Evolutionary conservation across 768 basidiomycete species (phyloP).

Genomic region (Termitomyces sp.): DNA sequence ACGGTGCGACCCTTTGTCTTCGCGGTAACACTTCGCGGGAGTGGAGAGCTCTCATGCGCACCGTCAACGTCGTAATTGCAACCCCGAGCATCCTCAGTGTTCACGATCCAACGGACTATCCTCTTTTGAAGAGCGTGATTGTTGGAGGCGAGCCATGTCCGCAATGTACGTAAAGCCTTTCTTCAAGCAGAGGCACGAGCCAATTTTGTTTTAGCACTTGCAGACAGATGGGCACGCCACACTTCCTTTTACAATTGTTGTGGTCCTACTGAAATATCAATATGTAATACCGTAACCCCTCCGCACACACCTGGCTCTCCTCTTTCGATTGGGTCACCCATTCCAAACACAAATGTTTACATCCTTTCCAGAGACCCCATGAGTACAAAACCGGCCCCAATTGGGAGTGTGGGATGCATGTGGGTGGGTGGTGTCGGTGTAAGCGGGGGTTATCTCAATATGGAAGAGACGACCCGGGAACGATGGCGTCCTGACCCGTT

Average conservation of each 20-base stretch:
- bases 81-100: conserved; percentile 45
- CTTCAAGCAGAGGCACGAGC: not conserved
- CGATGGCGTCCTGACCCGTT: conserved; percentile 48
- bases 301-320: conserved; percentile 31
- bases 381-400: conserved; percentile 22
- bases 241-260: conserved; percentile 43
- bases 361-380: conserved; percentile 30
- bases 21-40: conserved; percentile 45
- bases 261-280: conserved; percentile 50
- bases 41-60: conserved; percentile 44
- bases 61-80: conserved; percentile 46
- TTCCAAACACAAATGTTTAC: conserved; percentile 43
- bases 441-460: conserved; percentile 48
- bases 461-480: conserved; percentile 49
- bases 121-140: conserved; percentile 41
- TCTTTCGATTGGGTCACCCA: conserved; percentile 43
- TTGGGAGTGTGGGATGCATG: conserved; percentile 40
- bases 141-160: conserved; percentile 51
- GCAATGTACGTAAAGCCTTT: conserved; percentile 27
- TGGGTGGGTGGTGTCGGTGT: conserved; percentile 63
- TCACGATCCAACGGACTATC: conserved; percentile 46
- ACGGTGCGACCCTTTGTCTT: conserved; percentile 47
- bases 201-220: conserved; percentile 20
- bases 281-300: conserved; percentile 45
- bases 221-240: conserved; percentile 38